Evolutionary conservation across 805 yeast genomes (phyloP).

Genomic region (Yamadazyma philogaea): DNA sequence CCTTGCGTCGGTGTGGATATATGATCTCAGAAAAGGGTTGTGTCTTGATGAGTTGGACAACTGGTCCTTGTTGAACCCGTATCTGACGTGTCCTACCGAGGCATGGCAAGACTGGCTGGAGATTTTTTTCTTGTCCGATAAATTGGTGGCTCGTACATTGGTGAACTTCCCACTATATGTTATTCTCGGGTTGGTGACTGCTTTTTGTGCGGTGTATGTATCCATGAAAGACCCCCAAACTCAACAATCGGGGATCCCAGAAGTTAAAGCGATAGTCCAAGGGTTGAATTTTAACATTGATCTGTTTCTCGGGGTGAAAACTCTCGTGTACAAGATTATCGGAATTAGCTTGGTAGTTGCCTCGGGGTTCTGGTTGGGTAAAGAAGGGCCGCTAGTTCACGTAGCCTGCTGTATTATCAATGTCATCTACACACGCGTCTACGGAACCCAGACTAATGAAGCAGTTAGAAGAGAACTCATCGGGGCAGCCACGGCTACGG

Average conservation of each 20-base stretch:
- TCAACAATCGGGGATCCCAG: slow-evolving; percentile 66
- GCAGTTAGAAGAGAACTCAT: slow-evolving; percentile 63
- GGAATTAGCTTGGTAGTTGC: slow-evolving; percentile 67
- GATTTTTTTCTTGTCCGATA: slow-evolving; percentile 23
- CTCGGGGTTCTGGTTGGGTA: slow-evolving; percentile 79
- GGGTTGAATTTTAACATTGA: slow-evolving; percentile 53
- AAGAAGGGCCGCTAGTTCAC: slow-evolving; percentile 85
- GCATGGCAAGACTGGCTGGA: slow-evolving; percentile 40
- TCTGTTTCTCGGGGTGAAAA: slow-evolving; percentile 48
- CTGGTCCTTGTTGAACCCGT: slow-evolving; percentile 43
- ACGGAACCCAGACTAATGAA: slow-evolving; percentile 37
- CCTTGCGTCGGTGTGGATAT: slow-evolving; percentile 46
- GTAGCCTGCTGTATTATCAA: slow-evolving; percentile 60
- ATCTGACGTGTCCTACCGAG: slow-evolving; percentile 41
- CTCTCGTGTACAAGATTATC: slow-evolving; percentile 52
- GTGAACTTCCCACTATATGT: slow-evolving; percentile 37
- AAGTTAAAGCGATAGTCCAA: slow-evolving; percentile 62
- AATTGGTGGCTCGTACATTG: slow-evolving; percentile 18
- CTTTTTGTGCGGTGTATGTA: slow-evolving; percentile 28
- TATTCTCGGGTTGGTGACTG: slow-evolving; percentile 23
- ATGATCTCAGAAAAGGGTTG: slow-evolving; percentile 52
- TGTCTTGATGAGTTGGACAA: slow-evolving; percentile 39
- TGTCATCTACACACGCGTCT: slow-evolving; percentile 23
- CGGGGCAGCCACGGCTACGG: slow-evolving; percentile 78
- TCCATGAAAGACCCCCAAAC: slow-evolving; percentile 26